A percentile compares a stretch with the other conserved stretches of the same genome.
Conservation (phyloP, 2,329 filamentous ascomycete species). For the Botrytis elliptica region DNA sequence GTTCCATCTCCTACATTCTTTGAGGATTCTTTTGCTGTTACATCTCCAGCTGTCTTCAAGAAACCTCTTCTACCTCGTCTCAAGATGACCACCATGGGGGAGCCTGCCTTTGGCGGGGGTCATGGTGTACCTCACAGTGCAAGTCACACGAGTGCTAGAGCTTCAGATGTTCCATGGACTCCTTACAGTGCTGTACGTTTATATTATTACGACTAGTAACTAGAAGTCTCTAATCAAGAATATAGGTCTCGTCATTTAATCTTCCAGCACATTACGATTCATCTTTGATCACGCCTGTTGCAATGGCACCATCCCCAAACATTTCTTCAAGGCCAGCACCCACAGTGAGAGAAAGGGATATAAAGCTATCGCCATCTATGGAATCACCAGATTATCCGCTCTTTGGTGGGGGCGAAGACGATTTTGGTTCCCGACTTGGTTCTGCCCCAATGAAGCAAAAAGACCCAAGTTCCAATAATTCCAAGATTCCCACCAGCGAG, state of each 20-base stretch:
- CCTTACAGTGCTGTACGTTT: slow-evolving; percentile 36
- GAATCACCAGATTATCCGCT: slow-evolving; percentile 27
- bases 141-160: slow-evolving; percentile 8
- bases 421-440: slow-evolving; percentile 24
- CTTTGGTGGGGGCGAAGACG: slow-evolving; percentile 28
- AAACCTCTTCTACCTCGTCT: slow-evolving; percentile 10
- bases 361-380: slow-evolving; percentile 28
- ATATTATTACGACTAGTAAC: background rate
- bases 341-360: slow-evolving; percentile 23
- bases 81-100: slow-evolving; percentile 19
- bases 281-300: slow-evolving; percentile 34
- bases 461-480: slow-evolving; percentile 18
- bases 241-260: slow-evolving; percentile 38
- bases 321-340: slow-evolving; percentile 25
- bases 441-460: slow-evolving; percentile 33
- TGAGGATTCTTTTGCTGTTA: slow-evolving; percentile 10
- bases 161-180: slow-evolving; percentile 25
- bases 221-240: slow-evolving; percentile 21
- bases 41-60: slow-evolving; percentile 17
- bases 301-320: slow-evolving; percentile 30
- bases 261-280: slow-evolving; percentile 34
- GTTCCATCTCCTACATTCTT: slow-evolving; percentile 4
- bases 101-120: slow-evolving; percentile 15
- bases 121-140: slow-evolving; percentile 12
- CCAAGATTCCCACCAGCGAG: slow-evolving; percentile 28